Evolutionary conservation across 768 basidiomycete species (phyloP).

Genomic region (Suillus placidus): DNA sequence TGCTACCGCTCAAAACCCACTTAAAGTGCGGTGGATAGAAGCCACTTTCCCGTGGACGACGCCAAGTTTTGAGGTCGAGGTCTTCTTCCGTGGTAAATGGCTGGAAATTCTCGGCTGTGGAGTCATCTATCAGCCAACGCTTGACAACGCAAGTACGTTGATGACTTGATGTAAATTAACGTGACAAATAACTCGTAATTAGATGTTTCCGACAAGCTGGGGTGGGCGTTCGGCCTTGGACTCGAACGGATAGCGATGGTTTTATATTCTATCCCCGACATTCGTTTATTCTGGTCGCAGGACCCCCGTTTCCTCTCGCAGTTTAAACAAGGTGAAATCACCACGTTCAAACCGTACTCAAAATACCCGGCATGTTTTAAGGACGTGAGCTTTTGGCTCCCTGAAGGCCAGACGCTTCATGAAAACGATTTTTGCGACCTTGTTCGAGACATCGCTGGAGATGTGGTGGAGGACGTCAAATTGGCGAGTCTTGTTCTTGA

Average conservation of each 20-base stretch:
- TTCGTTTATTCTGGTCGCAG: constrained; percentile 94
- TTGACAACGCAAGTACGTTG: constrained; percentile 81
- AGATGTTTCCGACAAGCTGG: constrained; percentile 83
- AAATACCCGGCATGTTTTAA: constrained; percentile 92
- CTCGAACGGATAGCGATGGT: constrained; percentile 98
- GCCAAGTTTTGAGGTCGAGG: constrained; percentile 98
- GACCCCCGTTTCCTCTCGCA: constrained; percentile 89
- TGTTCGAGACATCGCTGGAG: constrained; percentile 90
- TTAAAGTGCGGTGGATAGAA: constrained; percentile 95
- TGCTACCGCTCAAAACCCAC: constrained; percentile 61
- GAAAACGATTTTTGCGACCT: constrained; percentile 98
- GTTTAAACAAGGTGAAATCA: constrained; percentile 76
- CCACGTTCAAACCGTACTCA: constrained; percentile 87
- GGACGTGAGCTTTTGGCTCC: constrained; percentile 94
- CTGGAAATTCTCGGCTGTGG: constrained; percentile 95
- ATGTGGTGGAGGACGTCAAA: constrained; percentile 88
- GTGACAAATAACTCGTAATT: constrained; percentile 15
- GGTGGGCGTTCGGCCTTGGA: constrained; percentile 98
- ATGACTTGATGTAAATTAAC: constrained; percentile 5
- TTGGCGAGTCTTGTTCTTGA: constrained; percentile 50
- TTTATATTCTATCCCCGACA: constrained; percentile 94
- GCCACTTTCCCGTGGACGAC: constrained; percentile 98
- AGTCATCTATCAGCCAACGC: constrained; percentile 85
- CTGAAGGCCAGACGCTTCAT: constrained; percentile 59
- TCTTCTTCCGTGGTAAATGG: constrained; percentile 96